Evolutionary conservation across 768 basidiomycete genomes (phyloP), one percentile per base, ranked within the genome.

Genomic region (Hirschioporus abietinus): DNA sequence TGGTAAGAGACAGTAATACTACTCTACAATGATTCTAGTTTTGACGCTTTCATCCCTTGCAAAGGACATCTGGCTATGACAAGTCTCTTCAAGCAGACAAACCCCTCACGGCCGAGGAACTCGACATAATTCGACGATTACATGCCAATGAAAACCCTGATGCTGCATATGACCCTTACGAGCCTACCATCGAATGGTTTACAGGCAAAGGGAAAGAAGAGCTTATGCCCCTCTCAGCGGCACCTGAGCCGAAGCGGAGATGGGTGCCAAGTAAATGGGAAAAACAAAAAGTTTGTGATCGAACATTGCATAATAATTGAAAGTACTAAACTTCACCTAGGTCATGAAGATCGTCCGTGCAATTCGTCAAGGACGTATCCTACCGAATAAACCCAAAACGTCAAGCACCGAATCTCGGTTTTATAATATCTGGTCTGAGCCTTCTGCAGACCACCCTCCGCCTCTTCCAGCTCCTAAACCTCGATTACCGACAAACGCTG

Each of bases 181-280:
- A 95, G 74, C 92, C 93, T 23, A 97, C 88, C 60, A 86, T 90
- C 1, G 96, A 98, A 75, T 99, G 95, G 94, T 99, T 98, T 76
- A 96, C 96, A 12, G 94, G 93, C 2, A 91, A 94, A 77, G 95
- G 95, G 15, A 95, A 94, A 73, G 93, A 97, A 74, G 93, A 96
- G 78, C 79, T 90, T 24, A 98, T 95, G 95, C 97, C 97, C 25
- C 77, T 99, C 17, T 92, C 90, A 12, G 87, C 88, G 34, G 91
- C 92, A 27, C 93, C 95, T 1, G 95, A 99, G 75, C 97, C 97
- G 23, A 99, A 99, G 78, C 86, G 94, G 65, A 86, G 97, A 61
- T 99, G 96, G 89, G 85, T 98, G 15, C 94, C 96, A 17, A 96
- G 94, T 79, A 99, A 96, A 81, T 99, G 97, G 97, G 97, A 99